phyloP scores from a whole-genome alignment of 116 monocot genomes.

The Phalaenopsis hybrid region DNA sequence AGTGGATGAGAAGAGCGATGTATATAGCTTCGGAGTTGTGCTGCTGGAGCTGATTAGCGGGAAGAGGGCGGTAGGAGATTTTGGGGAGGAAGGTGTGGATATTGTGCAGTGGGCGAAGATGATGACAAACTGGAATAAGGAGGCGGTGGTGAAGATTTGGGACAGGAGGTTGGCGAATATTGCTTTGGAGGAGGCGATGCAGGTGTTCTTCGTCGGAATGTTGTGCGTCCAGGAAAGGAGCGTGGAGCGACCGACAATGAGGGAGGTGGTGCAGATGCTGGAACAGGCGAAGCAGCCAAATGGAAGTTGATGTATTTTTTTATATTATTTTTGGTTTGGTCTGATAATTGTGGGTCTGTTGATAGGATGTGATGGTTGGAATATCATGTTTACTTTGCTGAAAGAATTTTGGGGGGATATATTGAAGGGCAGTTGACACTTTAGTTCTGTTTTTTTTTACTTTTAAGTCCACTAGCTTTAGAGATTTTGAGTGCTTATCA shows the following conservation, averaged over 20 bases:
- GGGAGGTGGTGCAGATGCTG: conserved; percentile 89
- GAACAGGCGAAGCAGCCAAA: conserved; percentile 48
- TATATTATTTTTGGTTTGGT: neutral
- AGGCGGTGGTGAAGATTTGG: conserved; percentile 55
- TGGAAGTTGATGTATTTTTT: neutral
- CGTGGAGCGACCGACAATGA: conserved; percentile 84
- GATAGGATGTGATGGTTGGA: neutral
- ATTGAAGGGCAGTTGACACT: too few relatives aligned
- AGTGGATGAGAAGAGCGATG: conserved; percentile 95
- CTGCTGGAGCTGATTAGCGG: conserved; percentile 80
- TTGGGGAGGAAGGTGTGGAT: conserved; percentile 69
- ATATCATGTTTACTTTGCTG: neutral
- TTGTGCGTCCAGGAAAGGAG: conserved; percentile 79
- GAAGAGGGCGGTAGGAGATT: conserved; percentile 61
- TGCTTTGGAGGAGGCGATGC: conserved; percentile 65
- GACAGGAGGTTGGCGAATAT: conserved; percentile 45
- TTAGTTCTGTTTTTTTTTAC: too few relatives aligned
- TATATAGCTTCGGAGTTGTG: conserved; percentile 90
- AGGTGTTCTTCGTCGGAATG: conserved; percentile 79
- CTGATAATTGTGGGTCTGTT: neutral
- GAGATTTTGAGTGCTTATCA: too few relatives aligned
- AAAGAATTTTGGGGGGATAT: too few relatives aligned
- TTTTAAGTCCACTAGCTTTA: too few relatives aligned
- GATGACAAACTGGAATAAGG: conserved; percentile 48
- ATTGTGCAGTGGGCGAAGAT: conserved; percentile 71